phyloP scores from a whole-genome alignment of 805 yeast genomes.

The Metschnikowia amazonensis region DNA sequence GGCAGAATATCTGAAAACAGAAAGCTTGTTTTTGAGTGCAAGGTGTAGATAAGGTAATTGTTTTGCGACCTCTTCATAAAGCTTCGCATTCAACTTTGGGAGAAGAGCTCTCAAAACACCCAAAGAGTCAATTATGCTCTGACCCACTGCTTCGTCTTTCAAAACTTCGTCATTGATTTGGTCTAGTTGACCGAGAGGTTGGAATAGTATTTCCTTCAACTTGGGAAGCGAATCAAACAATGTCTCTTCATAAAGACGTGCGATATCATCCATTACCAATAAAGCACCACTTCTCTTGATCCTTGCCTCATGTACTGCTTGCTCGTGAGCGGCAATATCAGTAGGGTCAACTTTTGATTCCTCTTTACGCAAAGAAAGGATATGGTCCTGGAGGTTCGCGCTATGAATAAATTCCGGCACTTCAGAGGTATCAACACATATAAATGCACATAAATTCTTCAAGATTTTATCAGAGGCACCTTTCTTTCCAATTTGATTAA shows the following conservation, averaged over 20 bases:
- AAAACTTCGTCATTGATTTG: conserved; percentile 23
- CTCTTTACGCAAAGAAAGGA: conserved; percentile 76
- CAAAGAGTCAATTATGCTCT: conserved; percentile 76
- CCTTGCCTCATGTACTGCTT: conserved; percentile 66
- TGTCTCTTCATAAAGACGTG: conserved; percentile 48
- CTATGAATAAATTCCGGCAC: conserved; percentile 87
- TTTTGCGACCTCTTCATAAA: conserved; percentile 50
- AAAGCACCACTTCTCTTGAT: conserved; percentile 84
- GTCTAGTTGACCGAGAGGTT: conserved; percentile 49
- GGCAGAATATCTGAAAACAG: conserved; percentile 86
- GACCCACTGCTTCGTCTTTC: conserved; percentile 56
- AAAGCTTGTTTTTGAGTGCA: conserved; percentile 58
- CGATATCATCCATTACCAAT: conserved; percentile 58
- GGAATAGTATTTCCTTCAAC: conserved; percentile 60
- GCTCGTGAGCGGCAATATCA: conserved; percentile 57
- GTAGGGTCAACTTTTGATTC: conserved; percentile 61
- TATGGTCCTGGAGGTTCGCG: conserved; percentile 46
- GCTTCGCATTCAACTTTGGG: conserved; percentile 50
- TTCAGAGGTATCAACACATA: conserved; percentile 93
- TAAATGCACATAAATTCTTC: conserved; percentile 84
- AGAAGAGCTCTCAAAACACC: conserved; percentile 76
- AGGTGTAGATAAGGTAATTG: conserved; percentile 44
- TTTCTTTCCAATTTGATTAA: conserved; percentile 54
- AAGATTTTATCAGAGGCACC: conserved; percentile 84
- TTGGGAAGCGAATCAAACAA: conserved; percentile 65